Percentiles rank a stretch among this genome's conserved stretches.
Conservation (phyloP, 805 yeast species). For the Ogataea siamensis region DNA sequence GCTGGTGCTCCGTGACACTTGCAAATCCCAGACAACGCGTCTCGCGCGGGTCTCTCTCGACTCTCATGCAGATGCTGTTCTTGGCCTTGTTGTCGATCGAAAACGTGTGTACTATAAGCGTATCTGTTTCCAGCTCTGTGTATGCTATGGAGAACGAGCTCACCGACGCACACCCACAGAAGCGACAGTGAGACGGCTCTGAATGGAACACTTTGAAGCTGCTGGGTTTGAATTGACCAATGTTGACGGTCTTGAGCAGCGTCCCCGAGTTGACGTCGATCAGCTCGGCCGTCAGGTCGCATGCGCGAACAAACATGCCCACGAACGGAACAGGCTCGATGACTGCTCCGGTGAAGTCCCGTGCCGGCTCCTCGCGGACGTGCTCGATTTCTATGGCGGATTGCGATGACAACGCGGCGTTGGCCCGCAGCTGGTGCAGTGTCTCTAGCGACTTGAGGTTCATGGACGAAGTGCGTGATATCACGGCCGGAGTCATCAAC, state of each 20-base stretch:
- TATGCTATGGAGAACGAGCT: constrained; percentile 71
- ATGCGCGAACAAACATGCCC: constrained; percentile 68
- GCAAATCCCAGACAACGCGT: constrained; percentile 86
- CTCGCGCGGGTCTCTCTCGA: constrained; percentile 90
- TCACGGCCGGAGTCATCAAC: constrained; percentile 38
- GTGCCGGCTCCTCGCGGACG: not conserved
- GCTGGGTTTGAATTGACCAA: constrained; percentile 61
- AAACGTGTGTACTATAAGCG: constrained; percentile 70
- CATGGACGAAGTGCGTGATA: constrained; percentile 30
- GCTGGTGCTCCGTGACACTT: constrained; percentile 65
- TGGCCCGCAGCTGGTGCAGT: constrained; percentile 13
- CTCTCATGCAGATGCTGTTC: constrained; percentile 78
- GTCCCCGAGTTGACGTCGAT: constrained; percentile 80
- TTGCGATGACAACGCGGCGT: constrained; percentile 14
- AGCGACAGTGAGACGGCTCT: constrained; percentile 83
- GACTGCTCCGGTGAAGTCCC: constrained; percentile 26
- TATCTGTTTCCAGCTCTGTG: constrained; percentile 54
- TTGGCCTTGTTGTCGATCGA: constrained; percentile 72
- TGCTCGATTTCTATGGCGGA: constrained; percentile 11
- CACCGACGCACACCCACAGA: constrained; percentile 87
- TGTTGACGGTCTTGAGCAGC: constrained; percentile 54
- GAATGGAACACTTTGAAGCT: constrained; percentile 72
- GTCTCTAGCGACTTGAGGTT: constrained; percentile 20
- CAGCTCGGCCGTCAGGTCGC: constrained; percentile 55
- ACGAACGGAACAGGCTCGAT: constrained; percentile 64